Evolutionary conservation across 176 grass and related monocot genomes (phyloP).

Genomic region (Olyra latifolia): DNA sequence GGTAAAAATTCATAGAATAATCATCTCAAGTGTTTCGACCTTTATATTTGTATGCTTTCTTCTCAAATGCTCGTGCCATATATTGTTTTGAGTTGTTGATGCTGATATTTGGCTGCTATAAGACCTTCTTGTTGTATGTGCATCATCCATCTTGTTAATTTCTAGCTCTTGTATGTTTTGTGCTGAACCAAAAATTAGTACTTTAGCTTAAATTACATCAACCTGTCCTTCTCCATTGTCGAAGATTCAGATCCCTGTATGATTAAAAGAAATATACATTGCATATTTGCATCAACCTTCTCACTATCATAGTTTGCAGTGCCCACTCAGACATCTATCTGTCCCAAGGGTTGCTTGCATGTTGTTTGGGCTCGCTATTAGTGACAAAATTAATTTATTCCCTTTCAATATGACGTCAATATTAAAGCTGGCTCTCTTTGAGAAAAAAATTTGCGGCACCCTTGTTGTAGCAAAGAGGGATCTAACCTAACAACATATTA

Average conservation of each 20-base stretch:
- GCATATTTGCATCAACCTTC: background rate
- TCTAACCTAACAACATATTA: background rate
- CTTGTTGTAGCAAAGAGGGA: background rate
- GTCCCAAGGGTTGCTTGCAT: too few relatives aligned
- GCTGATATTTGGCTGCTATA: slow-evolving; percentile 9
- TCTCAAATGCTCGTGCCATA: background rate
- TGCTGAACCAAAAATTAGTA: background rate
- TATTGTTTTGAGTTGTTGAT: background rate
- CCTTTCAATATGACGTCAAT: background rate
- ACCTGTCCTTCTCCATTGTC: background rate
- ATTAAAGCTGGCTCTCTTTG: background rate
- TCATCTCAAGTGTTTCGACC: background rate
- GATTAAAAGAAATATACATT: background rate
- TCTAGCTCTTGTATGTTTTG: background rate
- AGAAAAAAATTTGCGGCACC: background rate
- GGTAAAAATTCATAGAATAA: too few relatives aligned
- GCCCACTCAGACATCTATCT: too few relatives aligned
- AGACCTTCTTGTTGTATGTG: background rate
- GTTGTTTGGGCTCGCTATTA: too few relatives aligned
- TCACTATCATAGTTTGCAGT: background rate
- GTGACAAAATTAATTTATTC: background rate
- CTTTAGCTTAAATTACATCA: background rate
- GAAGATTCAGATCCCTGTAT: background rate
- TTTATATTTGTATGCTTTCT: background rate
- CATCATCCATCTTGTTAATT: background rate